Conservation (phyloP, 2,329 filamentous ascomycete species). For the Trichoderma koningiopsis region DNA sequence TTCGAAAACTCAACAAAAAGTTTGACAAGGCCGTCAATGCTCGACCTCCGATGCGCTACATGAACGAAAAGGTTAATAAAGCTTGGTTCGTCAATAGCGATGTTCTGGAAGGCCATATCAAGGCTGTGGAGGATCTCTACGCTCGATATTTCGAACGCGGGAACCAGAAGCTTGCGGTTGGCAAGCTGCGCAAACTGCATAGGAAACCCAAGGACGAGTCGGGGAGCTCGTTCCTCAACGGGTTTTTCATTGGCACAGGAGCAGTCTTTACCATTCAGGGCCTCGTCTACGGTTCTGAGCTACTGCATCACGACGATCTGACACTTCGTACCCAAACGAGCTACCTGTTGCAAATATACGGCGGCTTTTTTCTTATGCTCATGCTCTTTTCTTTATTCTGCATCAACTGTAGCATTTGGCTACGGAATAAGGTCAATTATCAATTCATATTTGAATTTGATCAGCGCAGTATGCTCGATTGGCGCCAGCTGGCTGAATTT, state of each 20-base stretch:
- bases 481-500: slow-evolving; percentile 84
- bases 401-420: slow-evolving; percentile 82
- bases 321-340: slow-evolving; percentile 56
- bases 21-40: slow-evolving; percentile 90
- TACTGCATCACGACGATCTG: slow-evolving; percentile 54
- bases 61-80: slow-evolving; percentile 88
- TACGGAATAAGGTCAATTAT: slow-evolving; percentile 86
- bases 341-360: slow-evolving; percentile 87
- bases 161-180: slow-evolving; percentile 87
- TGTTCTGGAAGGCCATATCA: slow-evolving; percentile 76
- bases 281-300: slow-evolving; percentile 59
- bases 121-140: slow-evolving; percentile 85
- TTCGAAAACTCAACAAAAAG: slow-evolving; percentile 98
- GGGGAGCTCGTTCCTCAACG: slow-evolving; percentile 60
- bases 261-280: slow-evolving; percentile 68
- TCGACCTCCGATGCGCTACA: slow-evolving; percentile 75
- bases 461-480: slow-evolving; percentile 80
- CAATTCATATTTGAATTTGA: slow-evolving; percentile 97
- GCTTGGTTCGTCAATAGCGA: slow-evolving; percentile 92
- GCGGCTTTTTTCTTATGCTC: slow-evolving; percentile 83
- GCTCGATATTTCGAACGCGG: slow-evolving; percentile 92
- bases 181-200: slow-evolving; percentile 77
- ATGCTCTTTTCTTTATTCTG: slow-evolving; percentile 83
- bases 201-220: slow-evolving; percentile 60
- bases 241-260: slow-evolving; percentile 69